These are phyloP conservation scores for Leccinellum albellum DNA, from an alignment of 768 basidiomycete species.

Conservation along the genomic window DNA sequence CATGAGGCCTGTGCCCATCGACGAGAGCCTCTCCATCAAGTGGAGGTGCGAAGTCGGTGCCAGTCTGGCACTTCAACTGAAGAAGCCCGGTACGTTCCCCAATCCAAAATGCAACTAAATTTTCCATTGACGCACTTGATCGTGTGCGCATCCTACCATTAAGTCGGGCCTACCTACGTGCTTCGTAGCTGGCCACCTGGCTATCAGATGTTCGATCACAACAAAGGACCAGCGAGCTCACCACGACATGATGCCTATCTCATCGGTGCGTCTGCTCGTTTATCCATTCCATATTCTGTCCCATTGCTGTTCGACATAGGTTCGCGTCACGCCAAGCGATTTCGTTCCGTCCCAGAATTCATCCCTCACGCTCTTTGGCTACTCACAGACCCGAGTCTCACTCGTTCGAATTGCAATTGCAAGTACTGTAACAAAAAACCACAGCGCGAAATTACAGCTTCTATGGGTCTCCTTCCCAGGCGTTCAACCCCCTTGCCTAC, in stretches of 20 bases:
- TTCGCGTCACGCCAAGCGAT: constrained; percentile 46
- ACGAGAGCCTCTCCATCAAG: constrained; percentile 49
- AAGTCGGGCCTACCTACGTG: constrained; percentile 48
- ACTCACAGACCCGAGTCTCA: constrained; percentile 46
- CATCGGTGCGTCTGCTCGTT: constrained; percentile 46
- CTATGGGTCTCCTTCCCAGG: constrained; percentile 44
- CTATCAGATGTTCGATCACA: constrained; percentile 72
- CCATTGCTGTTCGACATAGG: constrained; percentile 19
- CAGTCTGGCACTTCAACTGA: constrained; percentile 41
- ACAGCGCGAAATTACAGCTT: constrained; percentile 66
- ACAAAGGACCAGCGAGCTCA: constrained; percentile 52
- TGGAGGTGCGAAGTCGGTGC: constrained; percentile 52
- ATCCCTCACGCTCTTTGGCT: constrained; percentile 84
- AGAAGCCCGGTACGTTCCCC: constrained; percentile 46
- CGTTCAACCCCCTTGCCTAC: constrained; percentile 33
- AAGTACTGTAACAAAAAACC: constrained; percentile 73
- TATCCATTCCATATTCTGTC: neutral
- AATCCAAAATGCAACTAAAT: neutral
- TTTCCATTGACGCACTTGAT: neutral
- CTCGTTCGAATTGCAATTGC: constrained; percentile 57
- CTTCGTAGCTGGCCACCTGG: constrained; percentile 61
- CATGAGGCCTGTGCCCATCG: constrained; percentile 52
- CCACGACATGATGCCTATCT: constrained; percentile 79
- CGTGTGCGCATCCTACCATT: neutral
- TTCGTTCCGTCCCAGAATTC: constrained; percentile 84